These are phyloP conservation scores for Trichomonas gallinae DNA, from an alignment of 208 protist species.

Conservation along the genomic window DNA sequence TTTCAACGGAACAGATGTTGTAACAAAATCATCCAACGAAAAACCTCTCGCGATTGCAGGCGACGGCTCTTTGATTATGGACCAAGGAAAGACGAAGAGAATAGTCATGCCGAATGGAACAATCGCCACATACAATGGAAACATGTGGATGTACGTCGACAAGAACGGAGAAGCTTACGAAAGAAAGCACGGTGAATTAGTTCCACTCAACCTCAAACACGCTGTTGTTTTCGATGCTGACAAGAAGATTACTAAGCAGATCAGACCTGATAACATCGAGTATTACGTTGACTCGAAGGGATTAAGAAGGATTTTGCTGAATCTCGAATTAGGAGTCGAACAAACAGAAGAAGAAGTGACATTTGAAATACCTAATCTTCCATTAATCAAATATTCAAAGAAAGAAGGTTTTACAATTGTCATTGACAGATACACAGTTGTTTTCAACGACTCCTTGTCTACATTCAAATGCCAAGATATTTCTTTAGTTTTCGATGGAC, in stretches of 20 bases:
- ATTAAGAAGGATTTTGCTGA: not conserved
- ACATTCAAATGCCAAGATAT: not conserved
- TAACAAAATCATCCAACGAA: not conserved
- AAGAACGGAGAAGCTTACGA: not conserved
- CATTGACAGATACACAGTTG: not conserved
- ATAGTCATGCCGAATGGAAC: not conserved
- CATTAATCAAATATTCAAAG: not conserved
- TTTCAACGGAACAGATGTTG: not conserved
- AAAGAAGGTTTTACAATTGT: not conserved
- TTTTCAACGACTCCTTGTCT: not conserved
- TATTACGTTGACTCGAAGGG: not conserved
- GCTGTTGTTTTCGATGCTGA: too few relatives aligned
- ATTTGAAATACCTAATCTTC: not conserved
- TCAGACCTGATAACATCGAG: not conserved
- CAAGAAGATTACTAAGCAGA: not conserved
- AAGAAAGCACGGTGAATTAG: too few relatives aligned
- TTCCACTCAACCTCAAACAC: too few relatives aligned
- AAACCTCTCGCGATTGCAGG: not conserved
- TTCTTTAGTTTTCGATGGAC: not conserved
- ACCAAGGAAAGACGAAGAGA: not conserved
- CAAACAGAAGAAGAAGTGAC: not conserved
- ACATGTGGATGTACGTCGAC: not conserved
- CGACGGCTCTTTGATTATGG: not conserved
- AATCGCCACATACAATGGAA: not conserved
- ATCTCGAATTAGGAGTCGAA: not conserved